phyloP scores from a whole-genome alignment of 495 filamentous ascomycete species.

The Penicillium lividum region DNA sequence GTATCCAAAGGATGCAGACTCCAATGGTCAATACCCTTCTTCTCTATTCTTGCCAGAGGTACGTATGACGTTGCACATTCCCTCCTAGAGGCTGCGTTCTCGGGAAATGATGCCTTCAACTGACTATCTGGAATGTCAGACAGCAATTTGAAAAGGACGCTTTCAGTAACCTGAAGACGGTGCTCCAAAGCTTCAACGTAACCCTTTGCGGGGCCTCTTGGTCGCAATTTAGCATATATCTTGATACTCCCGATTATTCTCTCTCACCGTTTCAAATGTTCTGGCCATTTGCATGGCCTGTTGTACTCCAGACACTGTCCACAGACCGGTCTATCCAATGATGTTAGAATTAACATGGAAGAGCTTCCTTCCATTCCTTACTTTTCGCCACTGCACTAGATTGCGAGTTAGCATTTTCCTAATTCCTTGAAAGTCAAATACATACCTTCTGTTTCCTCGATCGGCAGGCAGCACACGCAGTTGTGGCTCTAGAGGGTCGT shows the following conservation, averaged over 20 bases:
- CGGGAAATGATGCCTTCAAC: constrained; percentile 22
- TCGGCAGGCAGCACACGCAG: constrained; percentile 40
- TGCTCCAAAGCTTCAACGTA: constrained; percentile 43
- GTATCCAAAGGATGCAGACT: constrained; percentile 37
- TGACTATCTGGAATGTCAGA: constrained; percentile 34
- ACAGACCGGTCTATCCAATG: constrained; percentile 33
- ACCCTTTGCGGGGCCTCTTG: constrained; percentile 42
- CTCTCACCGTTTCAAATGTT: constrained; percentile 39
- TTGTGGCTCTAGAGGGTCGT: constrained; percentile 34
- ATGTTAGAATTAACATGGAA: neutral
- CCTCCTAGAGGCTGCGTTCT: neutral
- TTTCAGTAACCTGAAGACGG: constrained; percentile 41
- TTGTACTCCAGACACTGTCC: constrained; percentile 38
- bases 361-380: constrained; percentile 14
- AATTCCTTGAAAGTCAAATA: neutral
- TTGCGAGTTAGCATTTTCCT: neutral
- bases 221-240: neutral
- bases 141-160: constrained; percentile 32
- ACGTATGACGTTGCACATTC: constrained; percentile 11
- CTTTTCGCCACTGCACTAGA: constrained; percentile 42
- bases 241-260: neutral
- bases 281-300: constrained; percentile 41
- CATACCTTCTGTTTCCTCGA: constrained; percentile 43
- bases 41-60: constrained; percentile 30
- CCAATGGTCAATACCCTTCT: constrained; percentile 40